Evolutionary conservation across 2,329 filamentous ascomycete genomes (phyloP), one percentile per base, ranked within the genome.

Genomic region (Colletotrichum sp.): DNA sequence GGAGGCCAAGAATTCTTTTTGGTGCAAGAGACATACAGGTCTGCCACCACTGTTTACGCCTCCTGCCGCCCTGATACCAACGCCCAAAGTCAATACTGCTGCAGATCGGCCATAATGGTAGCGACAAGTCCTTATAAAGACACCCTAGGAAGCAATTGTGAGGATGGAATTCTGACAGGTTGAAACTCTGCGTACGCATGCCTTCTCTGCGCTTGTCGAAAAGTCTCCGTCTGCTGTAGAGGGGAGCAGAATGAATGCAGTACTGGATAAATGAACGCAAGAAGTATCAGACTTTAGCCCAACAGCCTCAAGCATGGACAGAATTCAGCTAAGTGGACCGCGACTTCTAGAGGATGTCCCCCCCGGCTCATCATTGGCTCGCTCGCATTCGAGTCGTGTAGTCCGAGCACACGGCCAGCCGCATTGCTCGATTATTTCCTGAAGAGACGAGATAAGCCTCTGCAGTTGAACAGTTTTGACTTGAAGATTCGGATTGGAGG

Each of bases 161-260:
- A 26, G 24, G 24, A 26, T 26, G 24, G 24, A 26, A 26, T 26
- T 26, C 24, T n/a, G 8, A 4, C 8, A 18, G 36, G 24, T 26
- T 24, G 5, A 26, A 26, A 26, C 24, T 26, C 24, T 26, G 24
- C 24, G 24, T 44, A 44, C 16, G 10, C 18, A 0, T n/a, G 3
- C 16, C 39, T 44, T 44, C 16, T 44, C 8, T 18, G 16, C 0
- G 8, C 16, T 44, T n/a, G 36, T 44, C 8, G 39, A 44, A 44
- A 3, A 0, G 16, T 9, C 18, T 1, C 8, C 8, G 39, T 3
- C 1, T 2, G 1, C 16, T 44, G 0, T 5, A 2, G 8, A 44
- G 39, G 16, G 16, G 39, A 44, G 36, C 16, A 16, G 16, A 18
- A 16, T 1, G 10, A 39, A 30, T 30, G 1, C 30, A 1, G 30